These are phyloP conservation scores for Eruca vesicaria DNA, from an alignment of 441 rosid genomes.

Conservation along the genomic window DNA sequence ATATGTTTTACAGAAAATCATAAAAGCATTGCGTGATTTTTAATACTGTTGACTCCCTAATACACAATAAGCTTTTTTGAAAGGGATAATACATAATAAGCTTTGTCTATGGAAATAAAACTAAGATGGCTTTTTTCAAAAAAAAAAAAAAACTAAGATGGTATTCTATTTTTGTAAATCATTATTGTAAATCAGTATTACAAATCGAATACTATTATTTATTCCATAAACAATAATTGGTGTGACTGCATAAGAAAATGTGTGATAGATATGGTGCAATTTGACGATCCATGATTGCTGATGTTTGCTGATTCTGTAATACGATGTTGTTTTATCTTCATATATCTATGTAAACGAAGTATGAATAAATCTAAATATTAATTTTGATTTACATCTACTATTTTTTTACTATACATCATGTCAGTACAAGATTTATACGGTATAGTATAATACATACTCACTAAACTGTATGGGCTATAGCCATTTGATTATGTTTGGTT, in stretches of 20 bases:
- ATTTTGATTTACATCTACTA: not conserved
- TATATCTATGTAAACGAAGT: not conserved
- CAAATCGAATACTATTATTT: slow-evolving; percentile 11
- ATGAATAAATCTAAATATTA: not conserved
- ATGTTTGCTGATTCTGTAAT: slow-evolving; percentile 15
- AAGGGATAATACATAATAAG: not conserved
- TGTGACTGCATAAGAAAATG: slow-evolving; percentile 21
- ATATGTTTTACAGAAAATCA: no score
- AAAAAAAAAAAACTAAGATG: not conserved
- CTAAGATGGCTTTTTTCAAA: no score
- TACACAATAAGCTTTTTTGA: not conserved
- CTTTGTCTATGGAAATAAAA: not conserved
- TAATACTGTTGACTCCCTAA: not conserved
- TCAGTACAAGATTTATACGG: not conserved
- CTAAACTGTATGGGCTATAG: not conserved
- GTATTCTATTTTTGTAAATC: not conserved
- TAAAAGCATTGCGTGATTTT: not conserved
- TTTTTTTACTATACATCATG: not conserved
- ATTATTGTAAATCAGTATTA: not conserved
- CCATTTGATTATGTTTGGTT: slow-evolving; percentile 8
- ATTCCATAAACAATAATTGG: not conserved
- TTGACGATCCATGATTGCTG: slow-evolving; percentile 26
- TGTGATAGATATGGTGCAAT: slow-evolving; percentile 4
- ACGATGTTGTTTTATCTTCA: slow-evolving; percentile 27
- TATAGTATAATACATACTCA: not conserved